Base-by-base conservation (phyloP, 78 protist genomes). In the Neovahlkampfia damariscottae region DNA sequence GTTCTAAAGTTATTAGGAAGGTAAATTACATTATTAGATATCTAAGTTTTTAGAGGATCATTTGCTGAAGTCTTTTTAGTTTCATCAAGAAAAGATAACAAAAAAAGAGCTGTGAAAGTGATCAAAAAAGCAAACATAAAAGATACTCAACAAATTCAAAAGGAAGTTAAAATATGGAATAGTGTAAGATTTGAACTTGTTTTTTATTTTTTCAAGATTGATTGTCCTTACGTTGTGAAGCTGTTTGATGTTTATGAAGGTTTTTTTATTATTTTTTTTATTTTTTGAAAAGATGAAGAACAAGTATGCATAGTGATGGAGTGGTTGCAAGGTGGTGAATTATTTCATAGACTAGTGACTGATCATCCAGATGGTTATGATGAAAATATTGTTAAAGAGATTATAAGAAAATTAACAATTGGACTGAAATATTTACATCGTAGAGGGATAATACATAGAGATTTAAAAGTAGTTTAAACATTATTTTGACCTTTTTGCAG, bases 281-380 rank as follows among this genome's bases (percentile, higher is more conserved):
- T 76, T 7, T 36, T 67, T 4, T 72, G 31, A 5, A 80, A 72
- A 10, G 31, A 68, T n/a, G 38, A 38, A 32, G 1, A 19, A 19
- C 29, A 68, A 9, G 39, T 75, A 38, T 81, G 37, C 80, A 68
- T 71, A 34, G 67, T 76, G 28, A 5, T 74, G 37, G 59, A 81
- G 28, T 2, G 1, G n/a, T 86, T 90, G n/a, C 58, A 75, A 5
- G 97, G 97, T 35, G 97, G 97, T 36, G 97, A 93, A 78, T 82
- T 93, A 67, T 93, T 91, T 59, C 90, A 91, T 59, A 74, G 82
- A 39, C 90, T 93, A 77, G 89, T 89, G 32, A 87, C 82, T 28
- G 76, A 83, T 50, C 90, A 94, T 27, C 82, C 82, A 31, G 41
- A 74, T 41, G 81, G 84, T 32, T 92, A 92, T 71, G 76, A 86